phyloP scores from a whole-genome alignment of 257 asterid genomes.

The Penstemon eatonii region DNA sequence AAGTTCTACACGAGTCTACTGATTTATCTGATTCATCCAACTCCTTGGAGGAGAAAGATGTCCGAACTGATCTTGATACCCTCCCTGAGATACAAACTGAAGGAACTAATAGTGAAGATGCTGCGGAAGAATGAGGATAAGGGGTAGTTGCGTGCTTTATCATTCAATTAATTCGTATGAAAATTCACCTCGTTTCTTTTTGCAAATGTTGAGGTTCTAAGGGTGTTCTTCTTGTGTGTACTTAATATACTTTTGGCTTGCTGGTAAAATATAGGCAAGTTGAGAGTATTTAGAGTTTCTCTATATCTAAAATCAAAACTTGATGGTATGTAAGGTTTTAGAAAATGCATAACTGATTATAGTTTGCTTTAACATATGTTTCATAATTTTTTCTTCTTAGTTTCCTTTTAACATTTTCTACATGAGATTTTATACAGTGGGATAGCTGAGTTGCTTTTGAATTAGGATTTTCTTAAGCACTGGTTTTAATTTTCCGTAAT shows the following conservation, averaged over 20 bases:
- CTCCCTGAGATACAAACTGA: conserved; percentile 66
- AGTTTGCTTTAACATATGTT: conserved; percentile 18
- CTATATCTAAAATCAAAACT: conserved; percentile 3
- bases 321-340: conserved; percentile 18
- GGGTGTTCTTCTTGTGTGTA: conserved; percentile 25
- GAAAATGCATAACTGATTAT: conserved; percentile 30
- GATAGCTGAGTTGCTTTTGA: background rate
- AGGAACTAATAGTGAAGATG: conserved; percentile 60
- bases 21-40: conserved; percentile 59
- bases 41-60: conserved; percentile 53
- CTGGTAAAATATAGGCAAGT: conserved; percentile 38
- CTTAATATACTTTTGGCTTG: conserved; percentile 31
- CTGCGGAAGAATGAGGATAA: conserved; percentile 60
- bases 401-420: background rate
- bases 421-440: background rate
- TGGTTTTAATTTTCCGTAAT: background rate
- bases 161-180: conserved; percentile 18
- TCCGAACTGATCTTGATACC: conserved; percentile 57
- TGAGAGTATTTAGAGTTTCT: conserved; percentile 29
- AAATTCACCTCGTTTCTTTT: conserved; percentile 23
- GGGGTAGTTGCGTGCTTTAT: conserved; percentile 18
- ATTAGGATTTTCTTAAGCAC: background rate
- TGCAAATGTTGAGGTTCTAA: conserved; percentile 28
- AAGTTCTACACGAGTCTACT: conserved; percentile 50
- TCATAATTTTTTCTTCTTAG: background rate